A percentile compares a stretch with the other conserved stretches of the same genome.
Evolutionary conservation across 2,329 filamentous ascomycete species (phyloP).

Genomic region (Venturia asperata): DNA sequence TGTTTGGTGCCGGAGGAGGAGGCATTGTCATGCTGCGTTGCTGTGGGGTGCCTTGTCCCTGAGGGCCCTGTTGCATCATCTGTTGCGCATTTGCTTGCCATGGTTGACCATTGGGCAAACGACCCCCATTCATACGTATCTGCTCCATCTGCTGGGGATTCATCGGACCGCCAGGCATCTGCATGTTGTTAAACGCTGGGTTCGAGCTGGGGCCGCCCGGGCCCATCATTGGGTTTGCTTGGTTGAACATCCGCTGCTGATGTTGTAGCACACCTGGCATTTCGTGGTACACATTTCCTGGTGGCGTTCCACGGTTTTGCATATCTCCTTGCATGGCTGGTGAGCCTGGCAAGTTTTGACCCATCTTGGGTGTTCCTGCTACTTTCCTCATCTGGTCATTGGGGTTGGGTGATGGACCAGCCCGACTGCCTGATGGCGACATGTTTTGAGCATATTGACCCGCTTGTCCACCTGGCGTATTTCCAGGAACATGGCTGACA

Average conservation of each 20-base stretch:
- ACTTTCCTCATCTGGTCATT: conserved; percentile 68
- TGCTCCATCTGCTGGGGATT: conserved; percentile 51
- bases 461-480: conserved; percentile 40
- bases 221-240: conserved; percentile 49
- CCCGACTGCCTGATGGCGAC: conserved; percentile 61
- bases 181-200: conserved; percentile 51
- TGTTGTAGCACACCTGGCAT: conserved; percentile 37
- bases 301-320: conserved; percentile 54
- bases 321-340: conserved; percentile 66
- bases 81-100: conserved; percentile 38
- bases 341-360: conserved; percentile 57
- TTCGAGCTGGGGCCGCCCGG: conserved; percentile 57
- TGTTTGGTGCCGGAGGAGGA: conserved; percentile 41
- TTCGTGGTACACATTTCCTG: conserved; percentile 36
- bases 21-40: conserved; percentile 56
- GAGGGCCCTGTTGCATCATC: conserved; percentile 47
- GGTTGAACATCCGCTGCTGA: conserved; percentile 44
- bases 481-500: conserved; percentile 44
- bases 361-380: conserved; percentile 62
- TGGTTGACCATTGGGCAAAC: conserved; percentile 14
- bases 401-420: conserved; percentile 69
- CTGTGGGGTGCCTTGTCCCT: conserved; percentile 60
- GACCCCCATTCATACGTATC: conserved; percentile 29
- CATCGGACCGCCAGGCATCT: conserved; percentile 30
- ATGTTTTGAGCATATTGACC: conserved; percentile 41